Conservation (phyloP, 371 early-diverging fungal genomes). For the Cokeromyces recurvatus region DNA sequence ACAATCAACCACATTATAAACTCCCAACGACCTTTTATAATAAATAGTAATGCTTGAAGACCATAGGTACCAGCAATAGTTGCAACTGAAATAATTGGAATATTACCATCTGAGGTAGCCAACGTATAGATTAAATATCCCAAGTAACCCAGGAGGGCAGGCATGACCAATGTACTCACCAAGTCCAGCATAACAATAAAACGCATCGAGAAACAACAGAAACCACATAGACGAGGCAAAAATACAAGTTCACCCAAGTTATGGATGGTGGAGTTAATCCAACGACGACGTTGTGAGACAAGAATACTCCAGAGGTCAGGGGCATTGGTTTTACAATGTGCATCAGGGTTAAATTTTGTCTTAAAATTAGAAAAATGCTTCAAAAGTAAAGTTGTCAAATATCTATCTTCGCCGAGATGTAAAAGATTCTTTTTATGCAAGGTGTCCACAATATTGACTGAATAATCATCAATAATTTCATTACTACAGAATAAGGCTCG, state of each 20-base stretch:
- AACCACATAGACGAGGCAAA: constrained; percentile 91
- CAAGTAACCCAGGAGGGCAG: constrained; percentile 87
- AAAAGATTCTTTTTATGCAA: constrained; percentile 94
- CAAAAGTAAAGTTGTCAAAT: constrained; percentile 96
- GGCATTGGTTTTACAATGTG: constrained; percentile 93
- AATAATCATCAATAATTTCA: constrained; percentile 89
- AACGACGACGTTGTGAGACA: constrained; percentile 94
- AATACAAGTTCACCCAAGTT: constrained; percentile 90
- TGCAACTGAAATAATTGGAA: constrained; percentile 67
- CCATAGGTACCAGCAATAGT: constrained; percentile 80
- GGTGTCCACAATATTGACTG: constrained; percentile 92
- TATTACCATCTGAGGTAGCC: constrained; percentile 87
- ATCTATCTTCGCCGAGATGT: constrained; percentile 83
- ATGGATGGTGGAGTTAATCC: constrained; percentile 99
- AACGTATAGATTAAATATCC: constrained; percentile 88
- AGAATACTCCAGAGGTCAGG: constrained; percentile 94
- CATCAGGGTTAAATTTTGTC: constrained; percentile 93
- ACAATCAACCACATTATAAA: constrained; percentile 96
- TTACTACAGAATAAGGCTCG: constrained; percentile 87
- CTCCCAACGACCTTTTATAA: constrained; percentile 82
- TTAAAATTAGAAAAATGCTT: constrained; percentile 97
- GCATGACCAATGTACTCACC: constrained; percentile 89
- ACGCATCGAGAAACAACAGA: constrained; percentile 98
- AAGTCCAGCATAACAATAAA: constrained; percentile 94
- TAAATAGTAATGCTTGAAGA: constrained; percentile 80